Evolutionary conservation across 1,284 basidiomycete genomes (phyloP).

Genomic region (Leccinum cinnamomeum): DNA sequence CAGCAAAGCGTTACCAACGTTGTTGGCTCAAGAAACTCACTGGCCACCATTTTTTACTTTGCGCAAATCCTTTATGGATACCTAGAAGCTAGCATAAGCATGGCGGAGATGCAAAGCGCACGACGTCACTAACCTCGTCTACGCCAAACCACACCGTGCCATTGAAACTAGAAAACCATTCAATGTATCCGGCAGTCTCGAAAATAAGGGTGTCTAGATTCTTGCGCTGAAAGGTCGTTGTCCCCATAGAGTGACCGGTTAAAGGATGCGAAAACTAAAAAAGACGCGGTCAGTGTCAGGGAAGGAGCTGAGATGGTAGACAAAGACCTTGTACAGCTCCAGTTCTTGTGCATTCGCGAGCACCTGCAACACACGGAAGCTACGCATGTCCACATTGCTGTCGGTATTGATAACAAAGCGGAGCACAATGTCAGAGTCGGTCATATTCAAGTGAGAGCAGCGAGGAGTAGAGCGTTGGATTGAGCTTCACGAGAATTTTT

Average conservation of each 20-base stretch:
- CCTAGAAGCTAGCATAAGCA: slow-evolving; percentile 32
- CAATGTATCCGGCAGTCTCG: slow-evolving; percentile 53
- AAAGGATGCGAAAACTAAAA: slow-evolving; percentile 52
- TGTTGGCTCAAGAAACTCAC: slow-evolving; percentile 35
- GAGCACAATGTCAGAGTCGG: slow-evolving; percentile 39
- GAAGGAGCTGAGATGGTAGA: neutral
- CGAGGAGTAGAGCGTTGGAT: neutral
- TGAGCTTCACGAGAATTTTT: neutral
- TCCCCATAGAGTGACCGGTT: slow-evolving; percentile 43
- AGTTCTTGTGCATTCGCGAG: slow-evolving; percentile 33
- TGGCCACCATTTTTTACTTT: slow-evolving; percentile 51
- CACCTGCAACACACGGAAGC: slow-evolving; percentile 44
- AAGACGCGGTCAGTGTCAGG: neutral
- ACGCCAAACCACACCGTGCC: slow-evolving; percentile 51
- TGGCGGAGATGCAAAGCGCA: neutral
- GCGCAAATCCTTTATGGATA: slow-evolving; percentile 49
- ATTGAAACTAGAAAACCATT: slow-evolving; percentile 48
- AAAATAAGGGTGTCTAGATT: slow-evolving; percentile 45
- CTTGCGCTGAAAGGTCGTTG: slow-evolving; percentile 51
- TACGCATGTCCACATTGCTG: slow-evolving; percentile 43
- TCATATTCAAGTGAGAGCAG: slow-evolving; percentile 17
- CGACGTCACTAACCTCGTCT: slow-evolving; percentile 40
- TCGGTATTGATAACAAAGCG: slow-evolving; percentile 42
- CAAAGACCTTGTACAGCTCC: slow-evolving; percentile 47
- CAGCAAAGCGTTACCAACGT: neutral